Conservation (phyloP, 176 grass and related monocot species). For the Carex cristatella region DNA sequence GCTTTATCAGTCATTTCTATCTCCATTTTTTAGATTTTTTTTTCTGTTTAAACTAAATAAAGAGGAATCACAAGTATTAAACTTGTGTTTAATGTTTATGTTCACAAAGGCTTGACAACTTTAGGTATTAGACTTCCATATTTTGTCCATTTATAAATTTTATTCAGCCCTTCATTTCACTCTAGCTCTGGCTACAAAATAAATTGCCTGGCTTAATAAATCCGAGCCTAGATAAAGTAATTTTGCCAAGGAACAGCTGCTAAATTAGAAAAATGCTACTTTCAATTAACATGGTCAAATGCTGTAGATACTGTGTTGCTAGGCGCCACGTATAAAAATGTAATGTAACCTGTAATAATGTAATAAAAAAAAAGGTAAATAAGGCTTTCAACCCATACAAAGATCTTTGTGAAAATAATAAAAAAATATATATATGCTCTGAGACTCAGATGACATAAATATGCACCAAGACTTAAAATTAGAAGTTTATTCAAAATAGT, state of each 20-base stretch:
- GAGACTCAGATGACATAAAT: too few relatives aligned
- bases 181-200: not conserved
- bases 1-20: not conserved
- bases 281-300: not conserved
- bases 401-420: not conserved
- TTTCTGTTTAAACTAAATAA: not conserved
- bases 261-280: not conserved
- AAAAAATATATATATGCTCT: not conserved
- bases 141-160: not conserved
- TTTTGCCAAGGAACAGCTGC: not conserved
- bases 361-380: not conserved
- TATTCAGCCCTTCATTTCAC: not conserved
- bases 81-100: too few relatives aligned
- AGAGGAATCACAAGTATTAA: not conserved
- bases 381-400: not conserved
- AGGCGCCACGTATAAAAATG: not conserved
- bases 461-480: not conserved
- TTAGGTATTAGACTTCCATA: not conserved
- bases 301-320: not conserved
- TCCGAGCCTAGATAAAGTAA: not conserved
- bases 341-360: not conserved
- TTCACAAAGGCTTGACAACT: too few relatives aligned
- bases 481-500: not conserved
- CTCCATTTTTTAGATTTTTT: not conserved
- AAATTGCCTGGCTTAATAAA: not conserved